Base-by-base conservation (phyloP, 106 monocot genomes). In the Dioscorea zingiberensis region DNA sequence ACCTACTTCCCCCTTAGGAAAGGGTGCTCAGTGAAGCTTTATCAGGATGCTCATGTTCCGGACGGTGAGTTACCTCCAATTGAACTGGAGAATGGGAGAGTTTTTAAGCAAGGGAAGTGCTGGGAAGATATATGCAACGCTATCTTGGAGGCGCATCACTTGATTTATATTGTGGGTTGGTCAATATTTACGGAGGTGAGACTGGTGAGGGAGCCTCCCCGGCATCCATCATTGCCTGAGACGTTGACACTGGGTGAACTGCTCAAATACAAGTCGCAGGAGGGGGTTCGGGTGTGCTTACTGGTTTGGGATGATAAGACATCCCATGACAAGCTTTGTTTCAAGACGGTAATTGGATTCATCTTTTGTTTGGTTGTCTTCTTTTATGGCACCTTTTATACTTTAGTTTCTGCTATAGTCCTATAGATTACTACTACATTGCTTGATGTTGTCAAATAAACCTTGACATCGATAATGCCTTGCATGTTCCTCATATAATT, bases 111-210 rank as follows among this genome's bases (percentile, higher is more conserved):
- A 22, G 65, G 53, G 59, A 29, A 65, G 27, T 88, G 88, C 68
- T 88, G 88, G 88, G 88, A 88, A 74, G 88, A 88, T 54, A 84
- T 88, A 16, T 88, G 88, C 64, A 81, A 88, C 55, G 88, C 88
- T 21, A 88, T 88, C 29, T 64, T 88, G 6, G 88, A 88, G 58
- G 88, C 88, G 23, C 88, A 88, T 46, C 88, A 84, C 64, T 19
- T 88, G 84, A 81, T 88, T 59, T 88, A 88, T 55, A 63, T 88
- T 48, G 78, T 78, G 9, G 88, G 88, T 4, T 88, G 88, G 88
- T 88, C 88, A 26, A 63, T 88, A 25, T 81, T 76, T 21, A 53
- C 75, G 55, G 81, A 88, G 70, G 71, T 88, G 46, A 78, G 26
- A 76, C 76, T 88, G 58, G 78, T 84, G 18, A 80, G 88, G 44